These are phyloP conservation scores for Aquanectria penicillioides DNA, from an alignment of 2,329 filamentous ascomycete species.

Conservation along the genomic window DNA sequence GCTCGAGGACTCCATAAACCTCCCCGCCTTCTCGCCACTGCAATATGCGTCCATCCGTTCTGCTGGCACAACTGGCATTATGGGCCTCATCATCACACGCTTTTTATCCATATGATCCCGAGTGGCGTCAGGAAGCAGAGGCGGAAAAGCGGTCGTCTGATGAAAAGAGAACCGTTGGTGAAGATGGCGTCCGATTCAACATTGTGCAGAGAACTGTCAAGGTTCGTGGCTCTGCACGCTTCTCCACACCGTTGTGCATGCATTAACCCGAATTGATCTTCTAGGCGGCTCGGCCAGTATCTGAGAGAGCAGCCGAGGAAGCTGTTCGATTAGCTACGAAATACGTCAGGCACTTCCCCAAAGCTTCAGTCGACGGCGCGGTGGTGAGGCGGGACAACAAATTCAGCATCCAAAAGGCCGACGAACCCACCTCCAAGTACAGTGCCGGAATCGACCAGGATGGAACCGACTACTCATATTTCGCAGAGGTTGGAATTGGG, in stretches of 20 bases:
- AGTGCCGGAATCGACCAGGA: slow-evolving; percentile 70
- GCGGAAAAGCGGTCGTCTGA: slow-evolving; percentile 32
- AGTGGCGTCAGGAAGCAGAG: slow-evolving; percentile 45
- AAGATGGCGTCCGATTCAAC: slow-evolving; percentile 47
- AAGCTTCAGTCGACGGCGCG: slow-evolving; percentile 10
- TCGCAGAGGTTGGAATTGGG: slow-evolving; percentile 66
- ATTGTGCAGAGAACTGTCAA: slow-evolving; percentile 50
- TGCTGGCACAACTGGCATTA: slow-evolving; percentile 59
- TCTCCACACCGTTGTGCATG: slow-evolving; percentile 8
- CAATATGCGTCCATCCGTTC: slow-evolving; percentile 53
- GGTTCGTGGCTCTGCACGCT: slow-evolving; percentile 43
- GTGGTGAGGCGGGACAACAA: slow-evolving; percentile 54
- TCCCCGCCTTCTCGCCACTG: slow-evolving; percentile 16
- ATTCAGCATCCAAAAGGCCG: slow-evolving; percentile 59
- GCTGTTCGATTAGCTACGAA: slow-evolving; percentile 53
- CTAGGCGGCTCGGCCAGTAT: slow-evolving; percentile 46
- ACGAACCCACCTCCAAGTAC: slow-evolving; percentile 55
- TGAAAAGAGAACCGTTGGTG: slow-evolving; percentile 38
- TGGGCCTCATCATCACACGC: slow-evolving; percentile 58
- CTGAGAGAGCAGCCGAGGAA: slow-evolving; percentile 50
- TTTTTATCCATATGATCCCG: slow-evolving; percentile 58
- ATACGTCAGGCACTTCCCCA: slow-evolving; percentile 41
- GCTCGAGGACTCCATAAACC: slow-evolving; percentile 8
- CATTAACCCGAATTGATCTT: slow-evolving; percentile 27
- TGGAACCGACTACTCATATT: slow-evolving; percentile 74